These are phyloP conservation scores for Didymella pomorum DNA, from an alignment of 2,329 filamentous ascomycete genomes.

Conservation along the genomic window DNA sequence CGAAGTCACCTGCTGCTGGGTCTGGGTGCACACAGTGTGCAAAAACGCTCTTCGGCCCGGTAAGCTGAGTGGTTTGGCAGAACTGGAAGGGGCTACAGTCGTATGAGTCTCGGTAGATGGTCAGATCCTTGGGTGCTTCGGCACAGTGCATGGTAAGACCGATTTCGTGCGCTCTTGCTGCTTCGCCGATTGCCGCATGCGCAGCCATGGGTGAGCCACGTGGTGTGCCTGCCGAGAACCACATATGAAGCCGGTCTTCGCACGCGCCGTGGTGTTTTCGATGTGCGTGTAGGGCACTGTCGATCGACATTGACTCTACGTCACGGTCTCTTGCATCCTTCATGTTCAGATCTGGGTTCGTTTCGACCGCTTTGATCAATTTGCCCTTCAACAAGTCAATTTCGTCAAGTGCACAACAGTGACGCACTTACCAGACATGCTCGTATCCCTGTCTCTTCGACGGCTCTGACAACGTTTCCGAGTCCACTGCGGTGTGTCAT, in stretches of 20 bases:
- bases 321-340: conserved; percentile 51
- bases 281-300: conserved; percentile 46
- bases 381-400: conserved; percentile 39
- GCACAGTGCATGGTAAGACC: conserved; percentile 60
- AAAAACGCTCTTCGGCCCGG: conserved; percentile 43
- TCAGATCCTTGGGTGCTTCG: conserved; percentile 53
- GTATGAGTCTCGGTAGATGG: conserved; percentile 52
- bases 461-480: conserved; percentile 38
- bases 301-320: conserved; percentile 47
- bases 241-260: conserved; percentile 56
- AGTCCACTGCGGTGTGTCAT: conserved; percentile 44
- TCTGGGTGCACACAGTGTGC: conserved; percentile 56
- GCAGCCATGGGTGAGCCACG: conserved; percentile 53
- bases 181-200: conserved; percentile 53
- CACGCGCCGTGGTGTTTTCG: conserved; percentile 41
- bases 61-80: conserved; percentile 45
- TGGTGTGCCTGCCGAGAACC: conserved; percentile 59
- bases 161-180: conserved; percentile 52
- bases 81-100: conserved; percentile 48
- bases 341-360: conserved; percentile 44
- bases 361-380: conserved; percentile 50
- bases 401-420: background rate
- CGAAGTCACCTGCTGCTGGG: conserved; percentile 49
- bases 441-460: conserved; percentile 46
- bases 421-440: conserved; percentile 26